Evolutionary conservation across 73 alveolate species (phyloP).

Genomic region (Paramecium sonneborni): DNA sequence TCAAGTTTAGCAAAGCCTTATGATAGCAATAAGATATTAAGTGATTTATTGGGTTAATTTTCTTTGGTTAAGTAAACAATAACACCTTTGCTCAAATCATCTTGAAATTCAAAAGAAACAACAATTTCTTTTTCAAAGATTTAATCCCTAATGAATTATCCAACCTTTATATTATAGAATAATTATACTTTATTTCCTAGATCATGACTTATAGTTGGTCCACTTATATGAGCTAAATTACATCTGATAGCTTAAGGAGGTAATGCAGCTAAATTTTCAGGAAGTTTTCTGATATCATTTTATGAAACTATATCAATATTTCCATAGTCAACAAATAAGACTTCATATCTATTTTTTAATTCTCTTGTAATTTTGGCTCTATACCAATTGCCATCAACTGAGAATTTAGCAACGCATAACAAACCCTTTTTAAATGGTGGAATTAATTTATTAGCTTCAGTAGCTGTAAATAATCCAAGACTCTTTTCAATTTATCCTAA

Average conservation of each 20-base stretch:
- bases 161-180: constrained; percentile 12
- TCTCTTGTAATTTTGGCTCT: constrained; percentile 86
- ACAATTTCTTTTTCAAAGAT: constrained; percentile 72
- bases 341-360: constrained; percentile 79
- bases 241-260: constrained; percentile 85
- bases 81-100: constrained; percentile 59
- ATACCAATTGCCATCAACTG: constrained; percentile 90
- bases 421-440: constrained; percentile 89
- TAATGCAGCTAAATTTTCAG: constrained; percentile 76
- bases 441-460: constrained; percentile 70
- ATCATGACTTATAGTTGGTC: constrained; percentile 70
- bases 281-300: constrained; percentile 86
- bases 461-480: constrained; percentile 74
- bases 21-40: constrained; percentile 67
- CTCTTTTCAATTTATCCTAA: constrained; percentile 76
- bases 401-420: constrained; percentile 92
- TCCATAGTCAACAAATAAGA: constrained; percentile 94
- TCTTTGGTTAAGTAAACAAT: constrained; percentile 70
- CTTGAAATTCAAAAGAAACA: constrained; percentile 64
- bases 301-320: constrained; percentile 78
- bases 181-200: constrained; percentile 67
- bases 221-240: constrained; percentile 84
- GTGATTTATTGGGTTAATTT: constrained; percentile 63
- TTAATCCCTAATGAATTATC: constrained; percentile 58
- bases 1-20: constrained; percentile 66